Percentiles rank a stretch among this genome's conserved stretches.
Evolutionary conservation across 2,329 filamentous ascomycete genomes (phyloP).

Genomic region (Cercospora janseana): DNA sequence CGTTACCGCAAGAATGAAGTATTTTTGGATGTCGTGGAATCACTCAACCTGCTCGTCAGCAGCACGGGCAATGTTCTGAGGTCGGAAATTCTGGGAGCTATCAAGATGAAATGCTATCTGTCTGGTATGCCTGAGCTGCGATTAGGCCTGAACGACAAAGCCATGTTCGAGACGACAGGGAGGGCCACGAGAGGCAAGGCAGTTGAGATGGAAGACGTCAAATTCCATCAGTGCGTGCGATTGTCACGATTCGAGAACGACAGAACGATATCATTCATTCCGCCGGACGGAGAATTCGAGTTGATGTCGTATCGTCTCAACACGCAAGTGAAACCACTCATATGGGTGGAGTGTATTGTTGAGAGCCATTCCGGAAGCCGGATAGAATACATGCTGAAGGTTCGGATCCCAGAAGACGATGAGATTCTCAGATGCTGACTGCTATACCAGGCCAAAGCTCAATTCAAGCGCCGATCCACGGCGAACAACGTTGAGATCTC

Average conservation of each 20-base stretch:
- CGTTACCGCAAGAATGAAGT: slow-evolving; percentile 99
- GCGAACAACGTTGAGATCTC: slow-evolving; percentile 99
- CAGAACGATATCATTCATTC: slow-evolving; percentile 97
- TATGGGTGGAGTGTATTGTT: slow-evolving; percentile 98
- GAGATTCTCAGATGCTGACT: neutral
- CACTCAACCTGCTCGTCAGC: slow-evolving; percentile 90
- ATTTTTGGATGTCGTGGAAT: slow-evolving; percentile 96
- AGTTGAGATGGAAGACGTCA: slow-evolving; percentile 99
- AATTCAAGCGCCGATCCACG: slow-evolving; percentile 96
- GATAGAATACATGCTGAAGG: slow-evolving; percentile 98
- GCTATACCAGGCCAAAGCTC: slow-evolving; percentile 69
- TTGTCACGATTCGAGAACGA: slow-evolving; percentile 97
- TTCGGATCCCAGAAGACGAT: slow-evolving; percentile 31
- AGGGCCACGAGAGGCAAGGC: slow-evolving; percentile 91
- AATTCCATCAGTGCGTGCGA: slow-evolving; percentile 97
- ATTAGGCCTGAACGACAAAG: slow-evolving; percentile 94
- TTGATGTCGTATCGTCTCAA: slow-evolving; percentile 99
- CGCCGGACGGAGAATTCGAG: slow-evolving; percentile 98
- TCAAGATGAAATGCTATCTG: slow-evolving; percentile 99
- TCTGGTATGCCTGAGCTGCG: slow-evolving; percentile 97
- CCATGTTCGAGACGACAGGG: slow-evolving; percentile 98
- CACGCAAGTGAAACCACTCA: slow-evolving; percentile 95
- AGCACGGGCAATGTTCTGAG: slow-evolving; percentile 92
- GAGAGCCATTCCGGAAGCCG: slow-evolving; percentile 92
- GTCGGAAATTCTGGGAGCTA: slow-evolving; percentile 91